Evolutionary conservation across 208 protist genomes (phyloP), one percentile per base, ranked within the genome.

Genomic region (Tritrichomonas foetus): DNA sequence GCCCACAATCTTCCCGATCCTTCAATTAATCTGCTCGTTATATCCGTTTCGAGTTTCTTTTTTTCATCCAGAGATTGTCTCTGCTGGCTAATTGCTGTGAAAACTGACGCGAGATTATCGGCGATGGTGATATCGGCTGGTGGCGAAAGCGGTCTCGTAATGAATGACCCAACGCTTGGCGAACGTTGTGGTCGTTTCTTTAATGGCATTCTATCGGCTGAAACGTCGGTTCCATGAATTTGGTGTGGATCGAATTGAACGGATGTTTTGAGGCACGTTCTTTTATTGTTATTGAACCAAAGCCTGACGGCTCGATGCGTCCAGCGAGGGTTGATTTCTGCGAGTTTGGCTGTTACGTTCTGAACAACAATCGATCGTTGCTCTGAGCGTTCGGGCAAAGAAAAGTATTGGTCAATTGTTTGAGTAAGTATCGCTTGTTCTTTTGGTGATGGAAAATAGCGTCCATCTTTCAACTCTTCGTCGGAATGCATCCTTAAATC

Each of bases 261-360:
- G 8, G 64, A 69, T 69, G 64, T 69, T 89, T 57, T 53, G 9
- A 89, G 3, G n/a, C 33, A 89, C 39, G 78, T 55, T 14, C 47
- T 25, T 20, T 89, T 89, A 49, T 89, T 89, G 27, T 89, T 89
- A 47, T 89, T 89, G 30, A 89, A 89, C 78, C 78, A 89, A 14
- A 89, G 27, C 0, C 78, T 8, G 0, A 89, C 78, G 0, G 78
- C 44, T 39, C 78, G 0, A 36, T 89, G 33, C 2, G 25, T 89
- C 78, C 78, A 89, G 9, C 78, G 41, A 27, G 44, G 33, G 27
- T 47, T 89, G 25, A 89, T 53, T 47, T 89, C 27, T 47, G 44
- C 5, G 1, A 89, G n/a, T 39, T 89, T 3, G 5, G 1, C 47
- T n/a, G 78, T 89, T 20, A 89, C 47, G 36, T 53, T 61, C 30